phyloP scores from a whole-genome alignment of 2,329 filamentous ascomycete species.

The Tolypocladium nubicola region DNA sequence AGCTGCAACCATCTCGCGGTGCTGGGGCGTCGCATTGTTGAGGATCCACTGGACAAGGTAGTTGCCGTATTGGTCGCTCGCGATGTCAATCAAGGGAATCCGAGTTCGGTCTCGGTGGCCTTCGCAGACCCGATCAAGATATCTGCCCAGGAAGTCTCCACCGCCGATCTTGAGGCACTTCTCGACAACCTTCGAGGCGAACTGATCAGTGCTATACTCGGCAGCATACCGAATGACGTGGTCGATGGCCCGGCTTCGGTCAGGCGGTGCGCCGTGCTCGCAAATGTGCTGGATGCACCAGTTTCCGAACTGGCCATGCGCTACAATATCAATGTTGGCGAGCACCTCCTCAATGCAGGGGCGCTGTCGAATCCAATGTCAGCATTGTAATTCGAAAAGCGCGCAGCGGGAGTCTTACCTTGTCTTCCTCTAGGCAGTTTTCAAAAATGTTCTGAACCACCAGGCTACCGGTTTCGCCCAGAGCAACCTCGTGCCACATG shows the following conservation, averaged over 20 bases:
- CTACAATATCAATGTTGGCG: slow-evolving; percentile 87
- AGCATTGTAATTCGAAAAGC: not conserved
- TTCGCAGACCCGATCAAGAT: slow-evolving; percentile 89
- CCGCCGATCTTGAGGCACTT: slow-evolving; percentile 98
- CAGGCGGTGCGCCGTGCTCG: slow-evolving; percentile 83
- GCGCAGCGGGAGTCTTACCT: slow-evolving; percentile 46
- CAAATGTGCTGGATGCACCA: slow-evolving; percentile 99
- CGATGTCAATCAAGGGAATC: slow-evolving; percentile 95
- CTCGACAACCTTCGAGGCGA: slow-evolving; percentile 97
- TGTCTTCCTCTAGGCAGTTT: slow-evolving; percentile 97
- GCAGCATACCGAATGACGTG: slow-evolving; percentile 89
- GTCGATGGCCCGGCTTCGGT: slow-evolving; percentile 87
- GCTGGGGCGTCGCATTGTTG: slow-evolving; percentile 75
- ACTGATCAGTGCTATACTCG: slow-evolving; percentile 98
- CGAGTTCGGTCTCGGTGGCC: slow-evolving; percentile 82
- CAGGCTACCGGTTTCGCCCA: slow-evolving; percentile 93
- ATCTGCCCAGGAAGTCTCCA: slow-evolving; percentile 79
- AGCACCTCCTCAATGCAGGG: slow-evolving; percentile 96
- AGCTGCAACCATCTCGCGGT: slow-evolving; percentile 83
- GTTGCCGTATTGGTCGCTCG: slow-evolving; percentile 97
- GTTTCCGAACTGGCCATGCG: slow-evolving; percentile 96
- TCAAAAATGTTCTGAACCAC: slow-evolving; percentile 99
- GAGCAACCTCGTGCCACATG: slow-evolving; percentile 98
- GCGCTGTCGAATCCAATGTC: slow-evolving; percentile 46
- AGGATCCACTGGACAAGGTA: slow-evolving; percentile 97